Evolutionary conservation across 2,329 filamentous ascomycete genomes (phyloP).

Genomic region (Exophiala bonariae): DNA sequence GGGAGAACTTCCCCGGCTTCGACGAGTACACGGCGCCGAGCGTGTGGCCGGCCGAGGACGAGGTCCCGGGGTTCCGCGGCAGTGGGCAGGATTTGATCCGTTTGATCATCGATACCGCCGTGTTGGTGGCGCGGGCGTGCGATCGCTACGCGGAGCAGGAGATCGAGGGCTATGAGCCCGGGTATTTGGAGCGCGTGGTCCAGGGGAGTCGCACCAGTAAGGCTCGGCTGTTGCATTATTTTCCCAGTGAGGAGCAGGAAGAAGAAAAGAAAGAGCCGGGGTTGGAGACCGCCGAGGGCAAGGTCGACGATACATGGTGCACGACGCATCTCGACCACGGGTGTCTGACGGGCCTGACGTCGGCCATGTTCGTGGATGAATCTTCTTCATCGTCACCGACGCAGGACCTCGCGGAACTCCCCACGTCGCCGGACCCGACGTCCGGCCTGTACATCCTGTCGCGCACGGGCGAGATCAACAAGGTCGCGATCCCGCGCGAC

Average conservation of each 20-base stretch:
- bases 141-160: slow-evolving; percentile 80
- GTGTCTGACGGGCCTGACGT: slow-evolving; percentile 89
- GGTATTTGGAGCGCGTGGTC: slow-evolving; percentile 86
- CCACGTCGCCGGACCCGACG: slow-evolving; percentile 73
- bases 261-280: slow-evolving; percentile 5
- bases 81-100: slow-evolving; percentile 74
- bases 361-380: slow-evolving; percentile 95
- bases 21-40: slow-evolving; percentile 89
- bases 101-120: slow-evolving; percentile 85
- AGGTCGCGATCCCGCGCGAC: slow-evolving; percentile 86
- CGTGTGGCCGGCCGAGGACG: slow-evolving; percentile 69
- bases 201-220: slow-evolving; percentile 84
- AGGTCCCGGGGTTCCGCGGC: slow-evolving; percentile 72
- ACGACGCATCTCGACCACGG: slow-evolving; percentile 78
- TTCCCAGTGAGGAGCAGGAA: slow-evolving; percentile 51
- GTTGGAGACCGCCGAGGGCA: slow-evolving; percentile 9
- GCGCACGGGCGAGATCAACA: slow-evolving; percentile 76
- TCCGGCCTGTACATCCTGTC: slow-evolving; percentile 95
- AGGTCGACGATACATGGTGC: slow-evolving; percentile 86
- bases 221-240: slow-evolving; percentile 90
- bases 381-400: slow-evolving; percentile 33
- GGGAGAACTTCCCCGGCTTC: slow-evolving; percentile 52
- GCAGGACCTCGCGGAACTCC: slow-evolving; percentile 56
- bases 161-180: slow-evolving; percentile 71
- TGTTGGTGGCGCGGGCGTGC: slow-evolving; percentile 85